Evolutionary conservation across 2,329 filamentous ascomycete species (phyloP), one percentile per base, ranked within the genome.

Genomic region (Raffaelea arxii): DNA sequence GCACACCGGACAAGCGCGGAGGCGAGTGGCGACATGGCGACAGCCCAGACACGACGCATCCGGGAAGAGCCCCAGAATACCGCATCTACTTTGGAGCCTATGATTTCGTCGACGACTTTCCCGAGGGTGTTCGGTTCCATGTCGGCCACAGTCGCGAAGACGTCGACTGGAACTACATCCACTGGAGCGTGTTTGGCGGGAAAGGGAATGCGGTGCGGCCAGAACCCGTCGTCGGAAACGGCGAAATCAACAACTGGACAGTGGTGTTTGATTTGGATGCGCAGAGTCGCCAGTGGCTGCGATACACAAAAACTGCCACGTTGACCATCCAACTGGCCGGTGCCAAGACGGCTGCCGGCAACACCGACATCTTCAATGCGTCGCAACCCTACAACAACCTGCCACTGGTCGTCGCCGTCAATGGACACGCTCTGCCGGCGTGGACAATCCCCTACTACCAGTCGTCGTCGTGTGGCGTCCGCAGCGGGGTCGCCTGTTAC

Each of bases 131-230:
- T 1, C 66, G 63, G 21, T 84, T 75, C 61, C 68, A 70, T 14
- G 70, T 83, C 2, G 77, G 78, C 10, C 59, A 70, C 55, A 72
- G 69, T 49, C 59, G 75, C 23, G 65, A 64, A 18, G 22, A 14
- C 40, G n/a, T 3, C 4, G 40, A 41, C 40, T 41, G 40, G 40
- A 41, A 41, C 59, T 81, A 81, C 46, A 72, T 82, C 4, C 80
- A 83, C 56, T 83, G 78, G 80, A 75, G 71, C 47, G 76, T 78
- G 9, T 82, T 79, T 53, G 77, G 78, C 1, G 73, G 74, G 6
- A 63, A 19, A 3, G 40, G 21, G 16, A 41, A 41, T 24, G 10
- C 7, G 10, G 14, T 23, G 23, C 22, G 40, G 23, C 6, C 40
- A 4, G 16, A 21, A 14, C 21, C 3, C 16, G 40, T 25, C 16